Evolutionary conservation across 2,329 filamentous ascomycete genomes (phyloP), one percentile per base, ranked within the genome.

Genomic region (Pseudocercospora eumusae): DNA sequence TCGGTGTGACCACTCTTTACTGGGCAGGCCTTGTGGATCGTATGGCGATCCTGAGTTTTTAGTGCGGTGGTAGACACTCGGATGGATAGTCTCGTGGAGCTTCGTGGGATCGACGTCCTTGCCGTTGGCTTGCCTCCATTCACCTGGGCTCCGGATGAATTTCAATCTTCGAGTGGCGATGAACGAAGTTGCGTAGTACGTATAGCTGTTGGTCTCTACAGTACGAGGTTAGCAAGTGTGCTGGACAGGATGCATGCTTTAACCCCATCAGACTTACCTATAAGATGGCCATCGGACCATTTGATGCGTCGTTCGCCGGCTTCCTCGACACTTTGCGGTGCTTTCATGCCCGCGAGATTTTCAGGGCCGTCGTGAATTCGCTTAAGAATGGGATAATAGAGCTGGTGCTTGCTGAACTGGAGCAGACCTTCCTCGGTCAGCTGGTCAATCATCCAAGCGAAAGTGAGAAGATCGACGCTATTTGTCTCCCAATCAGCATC

Each of bases 361-460:
- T 45, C 21, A 3, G 53, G 28, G 9, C 58, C 56, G 4, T 59
- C 54, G 25, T 66, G 44, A 10, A 66, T 40, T 15, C 64, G 64
- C 18, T 61, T 60, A 18, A 66, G 52, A 9, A 66, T 60, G 6
- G 64, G 64, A 36, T 61, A 66, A 25, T 63, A 61, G 13, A 66
- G 50, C 7, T 58, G 57, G n/a, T 45, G 55, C 11, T 57, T 61
- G 23, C 45, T 59, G 58, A 66, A 63, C 20, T 66, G 63, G 9
- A 66, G 57, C 11, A 66, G 36, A 7, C 33, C 52, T 27, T 53
- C 54, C 21, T 45, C 28, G 1, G 63, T 63, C 28, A 71, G 58
- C 45, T 71, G 70, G 44, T 71, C 70, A 56, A 77, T 73, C 75
- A 77, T 77, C 75, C 75, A 77, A 13, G 75, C 75, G 15, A 77